A percentile compares a stretch with the other conserved stretches of the same genome.
Conservation (phyloP, 140 eudicot species). For the Erigeron philadelphicus region DNA sequence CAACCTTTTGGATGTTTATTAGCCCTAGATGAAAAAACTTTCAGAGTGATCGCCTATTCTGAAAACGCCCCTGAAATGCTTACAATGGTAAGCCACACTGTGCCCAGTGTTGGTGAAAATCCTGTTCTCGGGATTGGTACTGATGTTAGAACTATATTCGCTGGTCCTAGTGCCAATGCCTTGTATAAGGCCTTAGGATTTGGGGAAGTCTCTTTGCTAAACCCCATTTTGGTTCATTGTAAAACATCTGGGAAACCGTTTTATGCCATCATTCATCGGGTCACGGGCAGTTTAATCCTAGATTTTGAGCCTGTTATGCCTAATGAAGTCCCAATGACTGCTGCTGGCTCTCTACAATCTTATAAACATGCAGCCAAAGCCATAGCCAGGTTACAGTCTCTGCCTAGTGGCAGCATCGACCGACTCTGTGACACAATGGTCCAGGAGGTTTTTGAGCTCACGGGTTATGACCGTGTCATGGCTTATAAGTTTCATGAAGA, state of each 20-base stretch:
- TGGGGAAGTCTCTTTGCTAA: conserved; percentile 75
- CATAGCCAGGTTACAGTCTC: conserved; percentile 66
- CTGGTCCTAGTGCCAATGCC: conserved; percentile 74
- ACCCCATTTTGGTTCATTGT: conserved; percentile 86
- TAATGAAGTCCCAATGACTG: conserved; percentile 94
- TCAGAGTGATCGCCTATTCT: conserved; percentile 71
- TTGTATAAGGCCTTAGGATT: conserved; percentile 73
- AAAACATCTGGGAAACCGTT: conserved; percentile 91
- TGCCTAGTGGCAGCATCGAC: conserved; percentile 89
- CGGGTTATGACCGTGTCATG: conserved; percentile 95
- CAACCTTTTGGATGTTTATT: conserved; percentile 89
- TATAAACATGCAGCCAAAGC: conserved; percentile 96
- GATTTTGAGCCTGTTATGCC: conserved; percentile 99
- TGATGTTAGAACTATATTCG: conserved; percentile 70
- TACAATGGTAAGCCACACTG: conserved; percentile 81
- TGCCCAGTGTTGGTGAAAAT: conserved; percentile 81
- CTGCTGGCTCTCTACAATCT: conserved; percentile 94
- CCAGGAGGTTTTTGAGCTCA: conserved; percentile 91
- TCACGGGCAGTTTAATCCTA: conserved; percentile 73
- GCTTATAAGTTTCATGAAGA: conserved; percentile 90
- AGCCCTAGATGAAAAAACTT: conserved; percentile 85
- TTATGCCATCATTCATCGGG: conserved; percentile 81
- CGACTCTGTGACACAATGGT: conserved; percentile 89
- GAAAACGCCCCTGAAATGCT: conserved; percentile 97
- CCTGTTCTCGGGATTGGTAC: conserved; percentile 78